Percentiles rank a stretch among this genome's conserved stretches.
phyloP scores from a whole-genome alignment of 495 filamentous ascomycete species.

The Cairneyella variabilis region DNA sequence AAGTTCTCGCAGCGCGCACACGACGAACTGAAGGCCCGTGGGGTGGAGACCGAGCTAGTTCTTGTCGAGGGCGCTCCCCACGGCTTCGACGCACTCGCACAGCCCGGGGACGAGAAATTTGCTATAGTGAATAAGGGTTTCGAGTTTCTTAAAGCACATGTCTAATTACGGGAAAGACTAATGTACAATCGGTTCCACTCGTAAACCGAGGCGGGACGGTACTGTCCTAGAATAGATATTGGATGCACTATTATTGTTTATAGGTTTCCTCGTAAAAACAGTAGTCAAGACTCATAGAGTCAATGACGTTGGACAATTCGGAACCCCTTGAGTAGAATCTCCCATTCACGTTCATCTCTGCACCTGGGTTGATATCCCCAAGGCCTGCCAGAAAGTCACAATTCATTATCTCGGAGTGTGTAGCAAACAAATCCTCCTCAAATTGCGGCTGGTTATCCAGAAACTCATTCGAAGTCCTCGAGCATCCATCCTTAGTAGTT shows the following conservation, averaged over 20 bases:
- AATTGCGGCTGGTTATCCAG: not conserved
- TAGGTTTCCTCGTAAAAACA: too few relatives aligned
- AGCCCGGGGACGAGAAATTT: not conserved
- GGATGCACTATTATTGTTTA: too few relatives aligned
- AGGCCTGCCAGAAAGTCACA: not conserved
- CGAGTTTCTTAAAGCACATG: conserved; percentile 7
- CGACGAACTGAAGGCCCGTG: not conserved
- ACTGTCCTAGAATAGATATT: too few relatives aligned
- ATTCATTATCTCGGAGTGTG: not conserved
- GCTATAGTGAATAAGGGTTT: conserved; percentile 1
- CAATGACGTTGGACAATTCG: too few relatives aligned
- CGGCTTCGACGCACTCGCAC: conserved; percentile 1
- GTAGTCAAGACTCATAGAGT: too few relatives aligned
- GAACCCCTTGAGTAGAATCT: too few relatives aligned
- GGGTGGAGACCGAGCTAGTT: conserved; percentile 1
- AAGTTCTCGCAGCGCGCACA: conserved; percentile 3
- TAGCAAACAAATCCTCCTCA: not conserved
- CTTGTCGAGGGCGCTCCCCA: conserved; percentile 2
- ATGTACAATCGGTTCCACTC: not conserved
- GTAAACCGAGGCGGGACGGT: too few relatives aligned
- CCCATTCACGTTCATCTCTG: too few relatives aligned
- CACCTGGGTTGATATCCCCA: not conserved
- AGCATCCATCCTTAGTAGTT: not conserved
- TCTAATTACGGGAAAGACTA: conserved; percentile 1
- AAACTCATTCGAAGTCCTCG: not conserved